These are phyloP conservation scores for Hymenoscyphus scutula DNA, from an alignment of 2,329 filamentous ascomycete species.

Conservation along the genomic window DNA sequence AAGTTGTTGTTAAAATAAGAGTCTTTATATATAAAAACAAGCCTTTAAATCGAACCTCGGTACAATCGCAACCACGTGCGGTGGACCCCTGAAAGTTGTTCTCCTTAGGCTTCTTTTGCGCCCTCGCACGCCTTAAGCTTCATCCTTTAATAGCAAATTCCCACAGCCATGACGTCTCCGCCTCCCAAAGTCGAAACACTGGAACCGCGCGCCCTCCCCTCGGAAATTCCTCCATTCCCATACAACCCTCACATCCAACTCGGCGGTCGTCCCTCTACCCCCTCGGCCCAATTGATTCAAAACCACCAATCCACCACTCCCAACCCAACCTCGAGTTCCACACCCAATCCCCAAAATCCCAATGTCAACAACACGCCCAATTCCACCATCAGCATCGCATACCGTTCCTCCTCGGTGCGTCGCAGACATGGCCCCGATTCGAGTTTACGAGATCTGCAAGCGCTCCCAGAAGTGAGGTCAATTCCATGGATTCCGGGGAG, in stretches of 20 bases:
- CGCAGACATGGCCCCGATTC: conserved; percentile 12
- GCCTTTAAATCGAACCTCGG: not conserved
- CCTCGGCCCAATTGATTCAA: not conserved
- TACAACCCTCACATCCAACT: not conserved
- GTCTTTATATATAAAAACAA: no score
- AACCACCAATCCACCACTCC: no score
- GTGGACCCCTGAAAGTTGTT: not conserved
- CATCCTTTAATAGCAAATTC: not conserved
- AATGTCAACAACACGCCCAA: not conserved
- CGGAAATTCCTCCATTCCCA: not conserved
- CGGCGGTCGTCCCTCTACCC: not conserved
- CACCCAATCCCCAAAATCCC: not conserved
- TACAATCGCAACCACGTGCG: not conserved
- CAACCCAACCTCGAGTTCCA: not conserved
- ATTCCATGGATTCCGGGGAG: conserved; percentile 29
- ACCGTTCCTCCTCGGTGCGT: conserved; percentile 2
- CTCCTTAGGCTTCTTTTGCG: not conserved
- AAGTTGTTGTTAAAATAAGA: no score
- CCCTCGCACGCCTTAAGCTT: not conserved
- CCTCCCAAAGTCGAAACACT: conserved; percentile 4
- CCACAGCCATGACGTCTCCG: conserved; percentile 3
- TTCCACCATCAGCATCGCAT: not conserved
- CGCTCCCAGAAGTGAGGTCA: conserved; percentile 24
- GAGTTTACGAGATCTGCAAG: conserved; percentile 17
- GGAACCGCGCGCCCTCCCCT: not conserved